Evolutionary conservation across 2,329 filamentous ascomycete species (phyloP).

Genomic region (Septoria petroselini): DNA sequence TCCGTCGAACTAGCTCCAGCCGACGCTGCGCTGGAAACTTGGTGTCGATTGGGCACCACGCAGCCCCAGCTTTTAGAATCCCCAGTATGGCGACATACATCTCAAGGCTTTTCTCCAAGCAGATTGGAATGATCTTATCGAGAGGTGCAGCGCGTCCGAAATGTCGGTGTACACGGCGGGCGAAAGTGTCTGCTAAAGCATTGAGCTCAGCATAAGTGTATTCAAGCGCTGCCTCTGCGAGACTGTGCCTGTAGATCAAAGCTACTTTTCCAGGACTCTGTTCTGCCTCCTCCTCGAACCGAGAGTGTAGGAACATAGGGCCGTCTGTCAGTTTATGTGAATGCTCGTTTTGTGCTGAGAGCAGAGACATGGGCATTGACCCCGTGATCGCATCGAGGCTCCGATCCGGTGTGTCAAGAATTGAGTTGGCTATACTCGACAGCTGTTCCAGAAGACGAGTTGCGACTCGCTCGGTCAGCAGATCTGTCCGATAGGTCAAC

Average conservation of each 20-base stretch:
- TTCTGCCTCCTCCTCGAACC: not conserved
- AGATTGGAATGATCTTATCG: not conserved
- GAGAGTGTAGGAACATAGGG: not conserved
- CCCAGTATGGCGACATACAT: slow-evolving; percentile 28
- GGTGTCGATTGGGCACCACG: slow-evolving; percentile 6
- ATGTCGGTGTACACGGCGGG: not conserved
- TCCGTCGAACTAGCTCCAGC: not conserved
- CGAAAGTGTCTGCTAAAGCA: not conserved
- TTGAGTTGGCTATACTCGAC: not conserved
- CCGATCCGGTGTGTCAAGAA: not conserved
- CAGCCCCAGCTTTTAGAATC: slow-evolving; percentile 34
- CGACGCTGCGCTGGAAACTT: not conserved
- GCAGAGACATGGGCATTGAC: not conserved
- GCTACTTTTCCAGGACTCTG: not conserved
- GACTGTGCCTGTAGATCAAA: not conserved
- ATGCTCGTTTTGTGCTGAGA: not conserved
- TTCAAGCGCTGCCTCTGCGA: not conserved
- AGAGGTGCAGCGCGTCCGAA: not conserved
- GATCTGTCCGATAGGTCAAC: not conserved
- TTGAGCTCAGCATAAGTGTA: not conserved
- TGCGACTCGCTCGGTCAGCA: not conserved
- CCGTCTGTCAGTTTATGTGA: not conserved
- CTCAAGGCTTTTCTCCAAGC: not conserved
- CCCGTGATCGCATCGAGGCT: not conserved
- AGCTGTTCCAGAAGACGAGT: not conserved